Evolutionary conservation across 2,329 filamentous ascomycete genomes (phyloP).

Genomic region (Chaetothyriales sp.): DNA sequence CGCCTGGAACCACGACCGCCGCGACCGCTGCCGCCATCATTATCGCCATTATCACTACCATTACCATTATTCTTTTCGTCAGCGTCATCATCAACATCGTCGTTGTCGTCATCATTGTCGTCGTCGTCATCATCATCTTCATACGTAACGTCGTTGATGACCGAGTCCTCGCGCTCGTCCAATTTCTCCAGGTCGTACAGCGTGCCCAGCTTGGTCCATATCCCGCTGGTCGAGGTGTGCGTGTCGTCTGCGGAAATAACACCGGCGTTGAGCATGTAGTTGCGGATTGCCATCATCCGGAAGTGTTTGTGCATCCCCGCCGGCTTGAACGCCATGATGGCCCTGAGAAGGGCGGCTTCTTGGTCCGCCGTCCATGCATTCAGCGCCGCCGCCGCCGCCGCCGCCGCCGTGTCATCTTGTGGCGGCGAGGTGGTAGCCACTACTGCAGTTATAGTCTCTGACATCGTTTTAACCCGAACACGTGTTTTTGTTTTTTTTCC

Average conservation of each 20-base stretch:
- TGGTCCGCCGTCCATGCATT: conserved; percentile 89
- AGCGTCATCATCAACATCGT: conserved; percentile 33
- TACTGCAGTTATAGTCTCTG: background rate
- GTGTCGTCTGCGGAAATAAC: conserved; percentile 51
- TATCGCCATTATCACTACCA: conserved; percentile 21
- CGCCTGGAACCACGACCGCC: conserved; percentile 26
- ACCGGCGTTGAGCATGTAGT: conserved; percentile 65
- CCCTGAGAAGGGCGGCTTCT: conserved; percentile 81
- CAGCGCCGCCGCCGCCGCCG: background rate
- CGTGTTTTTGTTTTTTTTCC: too few relatives aligned
- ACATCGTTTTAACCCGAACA: background rate
- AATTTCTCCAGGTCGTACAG: conserved; percentile 77
- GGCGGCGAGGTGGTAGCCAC: background rate
- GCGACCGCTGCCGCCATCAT: too few relatives aligned
- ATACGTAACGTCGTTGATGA: conserved; percentile 42
- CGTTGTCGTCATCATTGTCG: conserved; percentile 39
- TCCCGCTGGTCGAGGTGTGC: conserved; percentile 59
- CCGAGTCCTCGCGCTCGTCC: conserved; percentile 60
- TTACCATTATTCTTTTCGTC: conserved; percentile 35
- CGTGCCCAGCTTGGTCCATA: conserved; percentile 73
- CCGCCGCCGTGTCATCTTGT: background rate
- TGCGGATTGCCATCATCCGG: conserved; percentile 72
- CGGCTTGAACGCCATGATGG: conserved; percentile 89
- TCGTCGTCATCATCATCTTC: conserved; percentile 27
- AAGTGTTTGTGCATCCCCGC: conserved; percentile 93